phyloP scores from a whole-genome alignment of 2,329 filamentous ascomycete genomes.

The Pseudogymnoascus sp. region DNA sequence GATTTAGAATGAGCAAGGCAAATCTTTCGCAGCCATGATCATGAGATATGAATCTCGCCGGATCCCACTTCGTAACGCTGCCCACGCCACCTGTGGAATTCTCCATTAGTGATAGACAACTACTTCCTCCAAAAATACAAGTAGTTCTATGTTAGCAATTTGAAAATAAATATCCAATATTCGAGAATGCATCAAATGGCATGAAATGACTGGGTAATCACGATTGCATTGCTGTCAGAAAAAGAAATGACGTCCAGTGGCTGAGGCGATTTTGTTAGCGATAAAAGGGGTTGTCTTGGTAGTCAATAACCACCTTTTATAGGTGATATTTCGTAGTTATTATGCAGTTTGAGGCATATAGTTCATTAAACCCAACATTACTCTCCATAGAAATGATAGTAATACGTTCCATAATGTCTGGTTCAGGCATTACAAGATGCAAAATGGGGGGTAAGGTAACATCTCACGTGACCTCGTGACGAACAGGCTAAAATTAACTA shows the following conservation, averaged over 20 bases:
- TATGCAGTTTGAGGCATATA: background rate
- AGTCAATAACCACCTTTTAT: background rate
- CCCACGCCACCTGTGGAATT: background rate
- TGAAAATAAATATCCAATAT: background rate
- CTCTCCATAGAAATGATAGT: background rate
- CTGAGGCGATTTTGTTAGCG: background rate
- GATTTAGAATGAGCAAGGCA: conserved; percentile 15
- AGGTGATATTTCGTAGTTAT: background rate
- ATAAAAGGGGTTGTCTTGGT: background rate
- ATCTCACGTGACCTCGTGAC: conserved; percentile 3
- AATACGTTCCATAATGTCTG: background rate
- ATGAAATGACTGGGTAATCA: background rate
- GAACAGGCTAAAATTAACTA: background rate
- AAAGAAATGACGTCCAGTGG: conserved; percentile 7
- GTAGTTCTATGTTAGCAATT: background rate
- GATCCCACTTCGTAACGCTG: background rate
- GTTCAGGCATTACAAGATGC: background rate
- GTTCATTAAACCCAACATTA: background rate
- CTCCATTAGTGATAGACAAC: background rate
- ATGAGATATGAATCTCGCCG: conserved; percentile 3
- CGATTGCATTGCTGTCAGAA: background rate
- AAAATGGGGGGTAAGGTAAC: background rate
- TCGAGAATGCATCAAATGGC: background rate
- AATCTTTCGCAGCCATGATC: background rate
- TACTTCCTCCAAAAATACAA: background rate